phyloP scores from a whole-genome alignment of 176 grass and related monocot species.

The Aechmea fasciata region DNA sequence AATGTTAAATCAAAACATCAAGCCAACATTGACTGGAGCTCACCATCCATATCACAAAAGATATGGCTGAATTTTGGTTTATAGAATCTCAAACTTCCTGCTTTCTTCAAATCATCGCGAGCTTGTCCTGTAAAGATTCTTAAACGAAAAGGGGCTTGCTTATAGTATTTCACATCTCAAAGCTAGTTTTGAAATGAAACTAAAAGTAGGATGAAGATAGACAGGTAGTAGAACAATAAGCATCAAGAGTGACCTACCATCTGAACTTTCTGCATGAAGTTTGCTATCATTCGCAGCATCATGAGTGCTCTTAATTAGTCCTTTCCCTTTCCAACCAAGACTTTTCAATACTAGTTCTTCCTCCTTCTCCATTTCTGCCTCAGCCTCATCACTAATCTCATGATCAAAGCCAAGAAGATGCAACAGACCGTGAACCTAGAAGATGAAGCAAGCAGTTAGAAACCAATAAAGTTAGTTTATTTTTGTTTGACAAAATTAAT shows the following conservation, averaged over 20 bases:
- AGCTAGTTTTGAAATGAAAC: neutral
- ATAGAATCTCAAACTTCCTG: slow-evolving; percentile 77
- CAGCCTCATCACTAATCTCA: slow-evolving; percentile 57
- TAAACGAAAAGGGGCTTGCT: slow-evolving; percentile 34
- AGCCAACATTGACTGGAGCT: slow-evolving; percentile 10
- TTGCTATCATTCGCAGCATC: slow-evolving; percentile 23
- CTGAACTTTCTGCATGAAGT: slow-evolving; percentile 33
- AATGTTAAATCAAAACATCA: slow-evolving; percentile 8
- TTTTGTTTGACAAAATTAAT: neutral
- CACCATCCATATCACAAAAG: slow-evolving; percentile 99
- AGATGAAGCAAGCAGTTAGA: neutral
- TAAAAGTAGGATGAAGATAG: slow-evolving; percentile 5
- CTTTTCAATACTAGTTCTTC: slow-evolving; percentile 68
- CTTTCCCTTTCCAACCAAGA: slow-evolving; percentile 79
- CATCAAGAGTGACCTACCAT: slow-evolving; percentile 42
- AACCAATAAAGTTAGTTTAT: neutral
- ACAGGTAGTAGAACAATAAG: slow-evolving; percentile 10
- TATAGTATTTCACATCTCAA: slow-evolving; percentile 18
- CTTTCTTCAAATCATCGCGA: slow-evolving; percentile 43
- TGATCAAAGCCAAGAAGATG: slow-evolving; percentile 75
- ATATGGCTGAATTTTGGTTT: slow-evolving; percentile 93
- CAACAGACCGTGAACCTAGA: slow-evolving; percentile 81
- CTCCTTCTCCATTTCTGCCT: slow-evolving; percentile 72
- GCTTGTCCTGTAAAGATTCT: slow-evolving; percentile 65
- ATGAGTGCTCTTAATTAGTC: slow-evolving; percentile 33